These are phyloP conservation scores for Plenodomus lindquistii DNA, from an alignment of 2,329 filamentous ascomycete species.

Conservation along the genomic window DNA sequence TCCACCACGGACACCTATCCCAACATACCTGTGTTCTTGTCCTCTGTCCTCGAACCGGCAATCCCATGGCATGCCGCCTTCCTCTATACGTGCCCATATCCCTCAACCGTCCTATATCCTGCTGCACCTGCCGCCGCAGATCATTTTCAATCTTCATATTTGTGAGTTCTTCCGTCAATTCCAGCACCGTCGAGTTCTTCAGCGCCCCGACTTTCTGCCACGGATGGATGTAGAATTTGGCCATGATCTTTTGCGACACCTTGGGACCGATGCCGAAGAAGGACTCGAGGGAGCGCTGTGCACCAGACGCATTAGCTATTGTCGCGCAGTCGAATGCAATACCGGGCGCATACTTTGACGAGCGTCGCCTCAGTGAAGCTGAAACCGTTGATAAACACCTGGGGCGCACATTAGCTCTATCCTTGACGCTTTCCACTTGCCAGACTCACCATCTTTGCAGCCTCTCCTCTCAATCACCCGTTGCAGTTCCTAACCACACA, in stretches of 20 bases:
- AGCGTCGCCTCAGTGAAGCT: slow-evolving; percentile 84
- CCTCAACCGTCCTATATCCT: slow-evolving; percentile 83
- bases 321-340: slow-evolving; percentile 34
- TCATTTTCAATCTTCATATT: slow-evolving; percentile 95
- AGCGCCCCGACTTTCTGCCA: slow-evolving; percentile 77
- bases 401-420: slow-evolving; percentile 16
- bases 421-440: neutral
- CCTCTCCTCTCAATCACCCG: slow-evolving; percentile 15
- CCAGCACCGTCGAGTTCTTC: slow-evolving; percentile 74
- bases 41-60: slow-evolving; percentile 88
- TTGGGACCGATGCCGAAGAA: slow-evolving; percentile 43
- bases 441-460: slow-evolving; percentile 31
- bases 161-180: slow-evolving; percentile 81
- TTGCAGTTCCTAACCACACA: slow-evolving; percentile 7
- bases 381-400: slow-evolving; percentile 85
- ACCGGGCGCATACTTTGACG: slow-evolving; percentile 57
- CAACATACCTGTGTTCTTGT: slow-evolving; percentile 72
- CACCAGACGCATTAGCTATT: slow-evolving; percentile 8
- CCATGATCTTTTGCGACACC: slow-evolving; percentile 71
- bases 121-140: slow-evolving; percentile 72
- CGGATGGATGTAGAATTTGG: slow-evolving; percentile 86
- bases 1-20: slow-evolving; percentile 12
- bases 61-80: slow-evolving; percentile 85
- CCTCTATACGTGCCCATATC: slow-evolving; percentile 92
- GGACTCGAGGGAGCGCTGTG: slow-evolving; percentile 66